phyloP scores from a whole-genome alignment of 768 basidiomycete species.

The Russula griseocarnosa region DNA sequence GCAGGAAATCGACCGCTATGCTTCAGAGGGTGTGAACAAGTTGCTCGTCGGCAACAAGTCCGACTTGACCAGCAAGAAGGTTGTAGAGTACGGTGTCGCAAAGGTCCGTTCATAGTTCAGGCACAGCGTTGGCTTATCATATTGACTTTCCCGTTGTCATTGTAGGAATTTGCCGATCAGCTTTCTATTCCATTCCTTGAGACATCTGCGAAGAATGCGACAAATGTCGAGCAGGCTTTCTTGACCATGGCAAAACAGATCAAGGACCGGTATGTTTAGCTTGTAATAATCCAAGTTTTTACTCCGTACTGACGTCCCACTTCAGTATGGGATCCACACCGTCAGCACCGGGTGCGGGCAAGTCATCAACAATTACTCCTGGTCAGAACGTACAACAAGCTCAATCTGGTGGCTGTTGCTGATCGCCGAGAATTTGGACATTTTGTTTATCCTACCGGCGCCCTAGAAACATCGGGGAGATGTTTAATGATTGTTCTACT shows the following conservation, averaged over 20 bases:
- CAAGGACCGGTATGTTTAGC: conserved; percentile 67
- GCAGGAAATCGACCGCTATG: conserved; percentile 91
- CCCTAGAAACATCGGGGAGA: conserved; percentile 25
- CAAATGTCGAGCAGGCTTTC: conserved; percentile 99
- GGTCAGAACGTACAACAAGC: conserved; percentile 81
- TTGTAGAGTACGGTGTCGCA: conserved; percentile 83
- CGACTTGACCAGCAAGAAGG: conserved; percentile 95
- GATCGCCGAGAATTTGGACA: conserved; percentile 34
- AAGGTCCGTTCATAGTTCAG: conserved; percentile 48
- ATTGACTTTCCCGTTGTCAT: conserved; percentile 2
- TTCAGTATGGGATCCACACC: conserved; percentile 80
- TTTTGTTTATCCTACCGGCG: conserved; percentile 28
- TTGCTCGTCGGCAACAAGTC: conserved; percentile 98
- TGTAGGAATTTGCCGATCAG: conserved; percentile 91
- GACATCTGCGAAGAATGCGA: conserved; percentile 98
- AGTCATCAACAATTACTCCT: conserved; percentile 79
- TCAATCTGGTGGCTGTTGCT: conserved; percentile 76
- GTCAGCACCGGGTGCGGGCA: conserved; percentile 67
- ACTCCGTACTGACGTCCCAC: background rate
- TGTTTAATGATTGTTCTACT: conserved; percentile 27
- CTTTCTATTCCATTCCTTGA: conserved; percentile 92
- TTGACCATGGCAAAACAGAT: conserved; percentile 98
- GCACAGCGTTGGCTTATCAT: conserved; percentile 4
- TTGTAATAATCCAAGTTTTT: too few species aligned
- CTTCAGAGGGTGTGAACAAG: conserved; percentile 98